Percentiles rank a stretch among this genome's conserved stretches.
Evolutionary conservation across 495 filamentous ascomycete genomes (phyloP).

Genomic region (Neurospora sp.): DNA sequence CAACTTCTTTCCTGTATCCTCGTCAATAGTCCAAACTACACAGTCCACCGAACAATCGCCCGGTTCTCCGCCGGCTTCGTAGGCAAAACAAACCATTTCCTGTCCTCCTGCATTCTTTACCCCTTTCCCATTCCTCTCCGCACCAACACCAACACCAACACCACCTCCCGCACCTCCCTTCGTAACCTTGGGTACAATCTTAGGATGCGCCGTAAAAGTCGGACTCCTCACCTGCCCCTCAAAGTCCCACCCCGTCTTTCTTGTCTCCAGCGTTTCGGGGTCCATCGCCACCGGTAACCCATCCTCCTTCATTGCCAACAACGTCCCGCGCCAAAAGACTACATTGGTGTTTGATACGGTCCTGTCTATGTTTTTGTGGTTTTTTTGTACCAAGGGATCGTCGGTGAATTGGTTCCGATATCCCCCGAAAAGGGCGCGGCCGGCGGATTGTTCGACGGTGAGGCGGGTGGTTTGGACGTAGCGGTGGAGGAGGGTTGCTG

Average conservation of each 20-base stretch:
- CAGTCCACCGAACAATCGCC: slow-evolving; percentile 36
- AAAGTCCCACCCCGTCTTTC: slow-evolving; percentile 39
- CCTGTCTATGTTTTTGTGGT: slow-evolving; percentile 23
- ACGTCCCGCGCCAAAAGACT: slow-evolving; percentile 39
- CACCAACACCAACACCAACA: neutral
- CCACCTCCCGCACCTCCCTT: no score
- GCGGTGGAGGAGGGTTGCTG: neutral
- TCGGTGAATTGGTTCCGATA: slow-evolving; percentile 50
- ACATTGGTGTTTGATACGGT: slow-evolving; percentile 48
- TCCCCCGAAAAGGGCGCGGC: slow-evolving; percentile 35
- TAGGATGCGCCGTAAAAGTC: slow-evolving; percentile 54
- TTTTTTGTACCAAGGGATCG: slow-evolving; percentile 32
- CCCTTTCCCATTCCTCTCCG: neutral
- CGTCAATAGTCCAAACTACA: slow-evolving; percentile 36
- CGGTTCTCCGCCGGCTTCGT: slow-evolving; percentile 40
- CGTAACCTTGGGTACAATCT: slow-evolving; percentile 44
- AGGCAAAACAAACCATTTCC: slow-evolving; percentile 49
- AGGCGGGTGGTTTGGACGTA: slow-evolving; percentile 47
- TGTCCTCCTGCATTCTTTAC: neutral
- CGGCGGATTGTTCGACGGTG: slow-evolving; percentile 28
- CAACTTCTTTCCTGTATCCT: slow-evolving; percentile 27
- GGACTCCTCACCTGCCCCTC: slow-evolving; percentile 44
- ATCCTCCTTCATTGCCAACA: slow-evolving; percentile 48
- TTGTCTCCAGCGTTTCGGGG: slow-evolving; percentile 43
- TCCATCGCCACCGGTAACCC: slow-evolving; percentile 47